Percentiles rank a stretch among this genome's conserved stretches.
Evolutionary conservation across 148 eudicot species (phyloP).

Genomic region (Diospyros lotus): DNA sequence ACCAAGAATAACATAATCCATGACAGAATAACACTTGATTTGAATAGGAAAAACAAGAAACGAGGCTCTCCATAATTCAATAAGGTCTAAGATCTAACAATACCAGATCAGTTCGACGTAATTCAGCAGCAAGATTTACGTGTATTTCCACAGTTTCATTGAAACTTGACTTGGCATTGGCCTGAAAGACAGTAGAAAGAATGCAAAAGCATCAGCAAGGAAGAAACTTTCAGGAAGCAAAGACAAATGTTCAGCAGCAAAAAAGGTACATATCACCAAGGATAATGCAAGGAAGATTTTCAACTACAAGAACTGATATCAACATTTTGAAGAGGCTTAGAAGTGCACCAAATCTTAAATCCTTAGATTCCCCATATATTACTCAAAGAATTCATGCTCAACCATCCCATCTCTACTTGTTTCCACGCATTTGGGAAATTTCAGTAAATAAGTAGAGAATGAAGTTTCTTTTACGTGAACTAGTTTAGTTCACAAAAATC

Average conservation of each 20-base stretch:
- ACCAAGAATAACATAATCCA: background rate
- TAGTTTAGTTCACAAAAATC: background rate
- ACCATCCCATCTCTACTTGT: too few relatives aligned
- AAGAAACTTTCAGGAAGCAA: background rate
- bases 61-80: background rate
- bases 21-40: background rate
- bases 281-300: background rate
- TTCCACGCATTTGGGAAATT: too few relatives aligned
- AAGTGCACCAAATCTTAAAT: too few relatives aligned
- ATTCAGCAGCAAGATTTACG: constrained; percentile 75
- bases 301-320: background rate
- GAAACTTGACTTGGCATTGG: constrained; percentile 64
- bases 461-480: too few relatives aligned
- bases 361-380: too few relatives aligned
- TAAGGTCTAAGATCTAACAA: constrained; percentile 1
- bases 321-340: background rate
- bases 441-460: too few relatives aligned
- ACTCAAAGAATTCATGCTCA: too few relatives aligned
- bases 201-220: constrained; percentile 12
- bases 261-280: background rate
- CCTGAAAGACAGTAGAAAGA: constrained; percentile 50
- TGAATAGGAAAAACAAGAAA: background rate
- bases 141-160: constrained; percentile 92
- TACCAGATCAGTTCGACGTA: constrained; percentile 94
- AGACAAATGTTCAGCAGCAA: background rate